Conservation (phyloP, 257 asterid genomes). For the Salvia rosmarinus region DNA sequence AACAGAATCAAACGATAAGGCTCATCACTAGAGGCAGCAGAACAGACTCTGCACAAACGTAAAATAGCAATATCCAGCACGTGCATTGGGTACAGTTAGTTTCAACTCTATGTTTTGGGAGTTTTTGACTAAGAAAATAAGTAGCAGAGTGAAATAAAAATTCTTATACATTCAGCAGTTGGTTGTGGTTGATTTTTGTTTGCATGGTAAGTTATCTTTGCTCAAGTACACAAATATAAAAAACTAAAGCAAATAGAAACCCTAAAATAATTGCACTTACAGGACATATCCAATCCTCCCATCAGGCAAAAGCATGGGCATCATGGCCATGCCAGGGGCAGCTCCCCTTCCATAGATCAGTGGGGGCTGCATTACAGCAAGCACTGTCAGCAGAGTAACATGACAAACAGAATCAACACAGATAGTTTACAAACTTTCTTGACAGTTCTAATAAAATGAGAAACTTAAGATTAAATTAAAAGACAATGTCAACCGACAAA, state of each 20-base stretch:
- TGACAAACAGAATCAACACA: conserved; percentile 5
- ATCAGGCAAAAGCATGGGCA: conserved; percentile 99
- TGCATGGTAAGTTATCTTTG: not conserved
- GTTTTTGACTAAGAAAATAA: not conserved
- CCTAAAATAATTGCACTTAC: conserved; percentile 58
- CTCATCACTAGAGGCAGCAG: not conserved
- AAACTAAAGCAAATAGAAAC: not conserved
- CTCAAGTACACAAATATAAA: not conserved
- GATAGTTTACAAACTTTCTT: not conserved
- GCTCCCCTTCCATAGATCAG: conserved; percentile 79
- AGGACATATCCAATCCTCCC: conserved; percentile 99
- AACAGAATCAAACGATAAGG: not conserved
- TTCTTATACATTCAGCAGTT: not conserved
- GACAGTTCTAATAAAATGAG: not conserved
- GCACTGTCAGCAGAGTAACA: conserved; percentile 30
- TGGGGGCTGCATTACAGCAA: conserved; percentile 54
- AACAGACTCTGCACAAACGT: not conserved
- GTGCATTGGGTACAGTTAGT: not conserved
- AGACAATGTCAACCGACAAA: not conserved
- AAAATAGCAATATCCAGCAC: not conserved
- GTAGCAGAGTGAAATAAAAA: not conserved
- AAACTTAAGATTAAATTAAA: not conserved
- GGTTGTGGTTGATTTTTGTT: not conserved
- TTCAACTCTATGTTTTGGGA: not conserved
- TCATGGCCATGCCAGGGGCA: conserved; percentile 96